Conservation (phyloP, 2,329 filamentous ascomycete species). For the Colletotrichum gloeosporioides region DNA sequence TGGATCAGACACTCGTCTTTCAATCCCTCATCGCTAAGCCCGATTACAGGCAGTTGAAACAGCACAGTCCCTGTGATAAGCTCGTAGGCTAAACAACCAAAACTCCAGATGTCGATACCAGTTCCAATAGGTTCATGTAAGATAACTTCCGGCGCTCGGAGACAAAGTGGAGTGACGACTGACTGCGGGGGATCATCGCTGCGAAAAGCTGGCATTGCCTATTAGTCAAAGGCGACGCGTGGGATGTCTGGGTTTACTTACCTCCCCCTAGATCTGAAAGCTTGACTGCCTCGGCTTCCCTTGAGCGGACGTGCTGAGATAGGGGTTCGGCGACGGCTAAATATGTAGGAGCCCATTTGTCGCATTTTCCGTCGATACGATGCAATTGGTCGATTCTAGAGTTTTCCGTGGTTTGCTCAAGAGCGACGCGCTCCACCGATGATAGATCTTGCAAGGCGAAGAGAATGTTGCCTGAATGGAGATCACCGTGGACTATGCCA, state of each 20-base stretch:
- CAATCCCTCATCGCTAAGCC: neutral
- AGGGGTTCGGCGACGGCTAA: neutral
- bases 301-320: neutral
- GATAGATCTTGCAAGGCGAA: neutral
- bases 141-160: neutral
- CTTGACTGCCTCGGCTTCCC: neutral
- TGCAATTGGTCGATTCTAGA: neutral
- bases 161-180: neutral
- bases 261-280: conserved; percentile 6
- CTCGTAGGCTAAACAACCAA: conserved; percentile 26
- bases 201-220: neutral
- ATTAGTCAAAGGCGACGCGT: neutral
- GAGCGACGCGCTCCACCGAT: neutral
- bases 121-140: neutral
- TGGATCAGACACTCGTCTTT: conserved; percentile 22
- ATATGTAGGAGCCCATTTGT: conserved; percentile 10
- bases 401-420: neutral
- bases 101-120: conserved; percentile 25
- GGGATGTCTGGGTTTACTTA: neutral
- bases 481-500: conserved; percentile 9
- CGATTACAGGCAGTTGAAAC: neutral
- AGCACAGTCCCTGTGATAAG: conserved; percentile 21
- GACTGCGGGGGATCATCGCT: neutral
- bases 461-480: conserved; percentile 9
- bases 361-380: neutral